Evolutionary conservation across 371 early-diverging fungal genomes (phyloP).

Genomic region (Quaeritorhiza haematococci): DNA sequence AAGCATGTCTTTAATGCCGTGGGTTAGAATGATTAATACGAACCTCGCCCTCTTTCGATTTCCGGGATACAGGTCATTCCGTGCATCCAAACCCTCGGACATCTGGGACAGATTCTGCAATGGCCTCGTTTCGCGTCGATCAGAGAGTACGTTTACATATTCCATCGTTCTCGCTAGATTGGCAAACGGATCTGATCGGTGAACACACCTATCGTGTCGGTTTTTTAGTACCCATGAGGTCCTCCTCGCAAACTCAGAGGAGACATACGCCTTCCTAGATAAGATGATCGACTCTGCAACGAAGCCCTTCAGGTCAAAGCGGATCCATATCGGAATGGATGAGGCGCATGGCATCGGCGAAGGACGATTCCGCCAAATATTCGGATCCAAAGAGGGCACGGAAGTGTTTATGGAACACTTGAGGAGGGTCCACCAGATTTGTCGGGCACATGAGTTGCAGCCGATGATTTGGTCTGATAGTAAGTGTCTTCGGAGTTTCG

Average conservation of each 20-base stretch:
- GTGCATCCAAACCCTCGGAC: conserved; percentile 87
- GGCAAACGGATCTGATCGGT: background rate
- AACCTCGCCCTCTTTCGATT: too few relatives aligned
- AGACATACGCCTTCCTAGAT: conserved; percentile 74
- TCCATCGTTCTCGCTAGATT: background rate
- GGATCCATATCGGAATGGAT: conserved; percentile 85
- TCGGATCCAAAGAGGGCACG: conserved; percentile 66
- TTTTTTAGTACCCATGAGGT: conserved; percentile 66
- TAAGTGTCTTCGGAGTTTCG: conserved; percentile 29
- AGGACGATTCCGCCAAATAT: conserved; percentile 70
- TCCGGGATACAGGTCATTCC: too few relatives aligned
- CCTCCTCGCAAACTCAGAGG: conserved; percentile 58
- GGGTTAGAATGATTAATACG: too few relatives aligned
- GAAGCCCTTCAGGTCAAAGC: conserved; percentile 64
- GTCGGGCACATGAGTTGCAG: conserved; percentile 50
- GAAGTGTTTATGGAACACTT: conserved; percentile 75
- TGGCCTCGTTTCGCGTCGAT: conserved; percentile 76
- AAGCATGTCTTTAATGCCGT: too few relatives aligned
- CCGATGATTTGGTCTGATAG: conserved; percentile 89
- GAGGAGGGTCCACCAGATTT: conserved; percentile 65
- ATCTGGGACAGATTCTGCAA: conserved; percentile 82
- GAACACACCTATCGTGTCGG: background rate
- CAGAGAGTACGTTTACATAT: conserved; percentile 44
- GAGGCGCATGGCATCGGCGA: conserved; percentile 85
- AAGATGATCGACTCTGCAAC: conserved; percentile 63